A percentile compares a stretch with the other conserved stretches of the same genome.
Evolutionary conservation across 345 rosid species (phyloP).

Genomic region (Eucalyptus cladocalyx): DNA sequence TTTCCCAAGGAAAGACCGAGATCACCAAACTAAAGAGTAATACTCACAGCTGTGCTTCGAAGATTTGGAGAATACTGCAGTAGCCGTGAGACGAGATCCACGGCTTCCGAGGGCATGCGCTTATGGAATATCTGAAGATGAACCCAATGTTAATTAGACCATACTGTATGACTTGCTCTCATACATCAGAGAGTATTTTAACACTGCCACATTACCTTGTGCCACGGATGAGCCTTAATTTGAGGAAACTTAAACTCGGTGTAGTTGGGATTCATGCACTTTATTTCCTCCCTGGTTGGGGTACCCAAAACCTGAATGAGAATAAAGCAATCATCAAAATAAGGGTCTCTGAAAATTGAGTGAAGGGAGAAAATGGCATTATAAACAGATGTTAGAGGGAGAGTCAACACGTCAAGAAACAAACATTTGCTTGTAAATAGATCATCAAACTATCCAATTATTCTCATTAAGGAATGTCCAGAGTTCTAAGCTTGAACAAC

Average conservation of each 20-base stretch:
- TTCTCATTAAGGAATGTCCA: neutral
- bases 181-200: neutral
- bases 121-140: conserved; percentile 71
- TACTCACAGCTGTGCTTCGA: conserved; percentile 84
- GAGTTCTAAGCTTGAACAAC: neutral
- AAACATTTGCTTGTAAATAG: neutral
- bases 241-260: conserved; percentile 97
- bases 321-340: neutral
- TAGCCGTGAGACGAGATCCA: conserved; percentile 89
- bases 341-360: neutral
- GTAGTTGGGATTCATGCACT: conserved; percentile 98
- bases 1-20: neutral
- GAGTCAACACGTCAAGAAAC: neutral
- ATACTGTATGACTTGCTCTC: neutral
- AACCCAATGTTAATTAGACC: neutral
- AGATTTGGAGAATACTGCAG: conserved; percentile 97
- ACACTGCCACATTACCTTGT: conserved; percentile 43
- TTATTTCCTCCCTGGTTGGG: conserved; percentile 96
- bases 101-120: conserved; percentile 98
- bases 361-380: neutral
- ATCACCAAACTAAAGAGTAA: neutral
- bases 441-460: neutral
- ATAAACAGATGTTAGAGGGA: neutral
- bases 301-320: conserved; percentile 79
- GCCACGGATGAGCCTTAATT: conserved; percentile 99